Evolutionary conservation across 257 asterid species (phyloP), one percentile per base, ranked within the genome.

Genomic region (Schizonepeta tenuifolia): DNA sequence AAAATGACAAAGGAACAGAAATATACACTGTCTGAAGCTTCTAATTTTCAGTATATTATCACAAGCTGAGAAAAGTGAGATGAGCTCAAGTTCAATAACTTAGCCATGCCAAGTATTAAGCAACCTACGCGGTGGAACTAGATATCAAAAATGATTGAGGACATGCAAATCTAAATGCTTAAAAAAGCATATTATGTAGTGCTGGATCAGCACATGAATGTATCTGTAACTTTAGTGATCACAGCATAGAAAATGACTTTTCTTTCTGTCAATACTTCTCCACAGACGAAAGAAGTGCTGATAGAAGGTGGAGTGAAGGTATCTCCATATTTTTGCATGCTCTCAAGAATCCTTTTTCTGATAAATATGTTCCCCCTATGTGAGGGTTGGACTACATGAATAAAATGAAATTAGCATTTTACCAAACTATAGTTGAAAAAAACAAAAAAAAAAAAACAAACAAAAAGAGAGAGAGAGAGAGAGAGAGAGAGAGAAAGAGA

Each of bases 211-310:
- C 33, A 28, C 33, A 28, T 31, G 35, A 1, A 31, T 31, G 35
- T 3, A 31, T 31, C 6, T 31, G 6, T 31, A 31, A 31, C 35
- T 31, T 31, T 31, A 31, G 35, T 31, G 35, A 31, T 31, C 35
- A 31, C 35, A 31, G 35, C 35, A 31, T 31, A 31, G 35, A 31
- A 31, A 31, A 31, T 31, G 35, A 31, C 3, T 31, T 11, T 8
- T 12, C 43, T 12, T 38, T 1, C 11, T 7, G 43, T 9, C 50
- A 50, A 51, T 31, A 46, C 9, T 46, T 15, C 54, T 4, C 13
- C 64, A 57, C 14, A 43, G 60, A 58, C 31, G 33, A 71, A 43
- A 33, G 17, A 69, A 69, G 40, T 36, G 55, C 54, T 38, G 5
- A 38, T 20, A 20, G 55, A 21, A 50, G 8, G 26, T 54, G 55